Conservation (phyloP, 2,329 filamentous ascomycete species). For the Fusarium denticulatum region DNA sequence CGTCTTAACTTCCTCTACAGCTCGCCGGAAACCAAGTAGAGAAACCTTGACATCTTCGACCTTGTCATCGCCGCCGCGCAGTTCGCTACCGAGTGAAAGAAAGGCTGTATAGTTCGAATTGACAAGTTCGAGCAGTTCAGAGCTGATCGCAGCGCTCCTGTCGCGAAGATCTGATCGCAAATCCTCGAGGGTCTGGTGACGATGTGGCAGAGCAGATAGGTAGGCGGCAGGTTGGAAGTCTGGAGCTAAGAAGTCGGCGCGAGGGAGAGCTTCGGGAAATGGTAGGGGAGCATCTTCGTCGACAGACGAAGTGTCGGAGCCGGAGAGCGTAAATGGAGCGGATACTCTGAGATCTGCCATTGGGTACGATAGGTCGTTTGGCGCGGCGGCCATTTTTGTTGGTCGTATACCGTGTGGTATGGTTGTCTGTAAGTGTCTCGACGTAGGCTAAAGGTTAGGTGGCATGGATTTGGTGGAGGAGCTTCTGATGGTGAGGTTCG, state of each 20-base stretch:
- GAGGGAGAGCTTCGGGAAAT: conserved; percentile 86
- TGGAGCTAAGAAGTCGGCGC: conserved; percentile 80
- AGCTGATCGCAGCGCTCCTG: conserved; percentile 79
- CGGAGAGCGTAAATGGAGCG: conserved; percentile 54
- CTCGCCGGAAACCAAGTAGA: conserved; percentile 83
- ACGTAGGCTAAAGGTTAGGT: conserved; percentile 32
- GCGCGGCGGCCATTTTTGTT: conserved; percentile 33
- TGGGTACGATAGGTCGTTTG: conserved; percentile 43
- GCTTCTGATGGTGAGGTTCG: conserved; percentile 2
- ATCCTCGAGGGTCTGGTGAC: conserved; percentile 96
- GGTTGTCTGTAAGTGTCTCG: conserved; percentile 21
- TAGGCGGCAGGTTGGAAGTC: conserved; percentile 84
- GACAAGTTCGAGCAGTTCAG: conserved; percentile 91
- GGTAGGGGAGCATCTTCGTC: conserved; percentile 79
- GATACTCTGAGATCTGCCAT: conserved; percentile 42
- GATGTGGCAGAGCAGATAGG: conserved; percentile 80
- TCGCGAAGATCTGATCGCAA: conserved; percentile 86
- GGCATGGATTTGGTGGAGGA: conserved; percentile 35
- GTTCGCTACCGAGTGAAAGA: conserved; percentile 79
- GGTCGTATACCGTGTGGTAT: neutral
- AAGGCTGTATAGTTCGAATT: conserved; percentile 97
- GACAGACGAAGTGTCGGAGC: conserved; percentile 51
- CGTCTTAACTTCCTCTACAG: conserved; percentile 77
- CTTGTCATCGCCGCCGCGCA: conserved; percentile 89
- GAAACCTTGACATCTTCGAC: conserved; percentile 91